phyloP scores from a whole-genome alignment of 2,329 filamentous ascomycete genomes.

The Scytalidium sp. region DNA sequence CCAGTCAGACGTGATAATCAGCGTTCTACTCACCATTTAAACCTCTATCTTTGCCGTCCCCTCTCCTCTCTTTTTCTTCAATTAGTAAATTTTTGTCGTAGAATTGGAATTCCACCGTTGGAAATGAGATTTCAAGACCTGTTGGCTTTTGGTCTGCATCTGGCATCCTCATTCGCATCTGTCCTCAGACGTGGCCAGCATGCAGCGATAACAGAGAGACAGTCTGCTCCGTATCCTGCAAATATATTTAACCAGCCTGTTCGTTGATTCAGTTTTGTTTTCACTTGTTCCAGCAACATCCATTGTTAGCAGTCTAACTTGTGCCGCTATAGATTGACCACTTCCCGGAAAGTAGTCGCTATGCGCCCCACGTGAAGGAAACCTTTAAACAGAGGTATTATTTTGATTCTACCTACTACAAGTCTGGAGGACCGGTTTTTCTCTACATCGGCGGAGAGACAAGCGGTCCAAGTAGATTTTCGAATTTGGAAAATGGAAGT shows the following conservation, averaged over 20 bases:
- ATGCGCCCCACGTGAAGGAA: conserved; percentile 38
- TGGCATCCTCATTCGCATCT: no score
- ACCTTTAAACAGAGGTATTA: conserved; percentile 55
- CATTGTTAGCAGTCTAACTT: conserved; percentile 2
- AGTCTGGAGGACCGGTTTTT: conserved; percentile 49
- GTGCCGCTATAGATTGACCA: conserved; percentile 37
- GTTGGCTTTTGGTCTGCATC: background rate
- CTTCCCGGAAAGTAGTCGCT: conserved; percentile 37
- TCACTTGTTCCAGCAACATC: background rate
- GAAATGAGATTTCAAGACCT: background rate
- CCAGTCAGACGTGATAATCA: background rate
- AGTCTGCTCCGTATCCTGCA: conserved; percentile 12
- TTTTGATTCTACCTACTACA: conserved; percentile 50
- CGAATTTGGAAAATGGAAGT: conserved; percentile 37
- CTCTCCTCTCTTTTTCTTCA: background rate
- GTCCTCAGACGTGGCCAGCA: conserved; percentile 2
- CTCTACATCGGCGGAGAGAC: conserved; percentile 46
- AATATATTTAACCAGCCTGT: conserved; percentile 18
- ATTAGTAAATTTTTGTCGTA: background rate
- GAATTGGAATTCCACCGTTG: background rate
- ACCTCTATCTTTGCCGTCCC: background rate
- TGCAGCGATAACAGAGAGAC: conserved; percentile 3
- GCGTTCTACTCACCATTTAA: background rate
- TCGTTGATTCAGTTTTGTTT: conserved; percentile 4
- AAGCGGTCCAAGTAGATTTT: conserved; percentile 33